Evolutionary conservation across 768 basidiomycete species (phyloP), one percentile per base, ranked within the genome.

Genomic region (Suillus fuscotomentosus): DNA sequence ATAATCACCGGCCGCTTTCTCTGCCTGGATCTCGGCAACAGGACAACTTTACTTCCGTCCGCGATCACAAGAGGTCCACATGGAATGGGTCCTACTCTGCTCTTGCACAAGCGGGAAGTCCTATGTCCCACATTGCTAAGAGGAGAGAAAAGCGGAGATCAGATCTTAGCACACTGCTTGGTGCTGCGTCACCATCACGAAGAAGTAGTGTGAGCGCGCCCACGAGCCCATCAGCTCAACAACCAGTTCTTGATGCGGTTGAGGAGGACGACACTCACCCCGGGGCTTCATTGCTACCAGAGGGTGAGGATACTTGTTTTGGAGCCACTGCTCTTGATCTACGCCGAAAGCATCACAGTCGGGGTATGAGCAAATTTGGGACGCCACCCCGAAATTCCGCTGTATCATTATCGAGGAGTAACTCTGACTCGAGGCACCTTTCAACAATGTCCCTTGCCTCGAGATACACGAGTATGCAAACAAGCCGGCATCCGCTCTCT

Each of bases 1-100:
- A 73, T 62, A 45, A 81, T 20, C 66, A 73, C 47, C 80, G 83
- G 61, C 85, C 83, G 0, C 79, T 83, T 66, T 84, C 86, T 65
- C 75, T 81, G 62, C 73, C 80, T 39, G 67, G 77, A 39, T 71
- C 71, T 66, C 41, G 71, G 68, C 24, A 68, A 71, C 66, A 62
- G 5, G 31, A 48, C 1, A 64, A 60, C n/a, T 45, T 71, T 66
- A 5, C 65, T 65, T 48, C 59, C 9, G 67, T 72, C 68, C 78
- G 62, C 68, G 67, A 60, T 57, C 72, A 78, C 69, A 92, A 92
- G 70, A 84, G 90, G 17, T 82, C 86, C 15, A 91, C 90, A 0
- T 94, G 91, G 91, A 92, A 85, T 63, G 90, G 89, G 34, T 84
- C 87, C 2, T 88, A 88, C 64, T 73, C 80, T 10, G 81, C 81